Conservation (phyloP, 495 filamentous ascomycete genomes). For the Penicillium subrubescens region DNA sequence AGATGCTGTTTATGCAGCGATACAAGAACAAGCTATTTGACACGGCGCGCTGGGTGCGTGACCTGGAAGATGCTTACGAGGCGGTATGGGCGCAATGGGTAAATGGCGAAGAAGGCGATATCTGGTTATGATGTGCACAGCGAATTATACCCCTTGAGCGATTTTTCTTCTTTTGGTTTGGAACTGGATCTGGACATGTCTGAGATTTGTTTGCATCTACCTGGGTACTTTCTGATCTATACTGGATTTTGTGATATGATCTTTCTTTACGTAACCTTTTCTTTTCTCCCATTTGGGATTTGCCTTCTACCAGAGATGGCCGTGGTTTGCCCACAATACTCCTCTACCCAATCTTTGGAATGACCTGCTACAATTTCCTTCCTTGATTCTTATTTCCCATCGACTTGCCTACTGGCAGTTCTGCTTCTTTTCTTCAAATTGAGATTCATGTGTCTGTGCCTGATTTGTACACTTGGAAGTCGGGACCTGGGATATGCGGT, state of each 20-base stretch:
- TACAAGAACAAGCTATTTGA: slow-evolving; percentile 88
- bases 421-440: background rate
- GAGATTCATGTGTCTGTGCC: background rate
- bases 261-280: background rate
- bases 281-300: background rate
- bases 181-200: background rate
- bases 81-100: slow-evolving; percentile 90
- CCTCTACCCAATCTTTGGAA: slow-evolving; percentile 65
- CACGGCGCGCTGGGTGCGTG: slow-evolving; percentile 87
- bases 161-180: slow-evolving; percentile 24
- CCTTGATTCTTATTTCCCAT: too few species aligned
- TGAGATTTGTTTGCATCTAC: slow-evolving; percentile 3
- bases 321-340: slow-evolving; percentile 61
- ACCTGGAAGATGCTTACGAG: slow-evolving; percentile 87
- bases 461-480: background rate
- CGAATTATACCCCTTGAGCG: slow-evolving; percentile 43
- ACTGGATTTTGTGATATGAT: background rate
- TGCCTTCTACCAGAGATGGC: slow-evolving; percentile 69
- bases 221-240: background rate
- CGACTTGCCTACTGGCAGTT: background rate
- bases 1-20: slow-evolving; percentile 76
- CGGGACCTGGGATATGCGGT: background rate
- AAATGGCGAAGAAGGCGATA: slow-evolving; percentile 84
- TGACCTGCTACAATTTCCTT: slow-evolving; percentile 27
- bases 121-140: slow-evolving; percentile 61